Evolutionary conservation across 306 rosid genomes (phyloP).

Genomic region (Lathyrus sativus): DNA sequence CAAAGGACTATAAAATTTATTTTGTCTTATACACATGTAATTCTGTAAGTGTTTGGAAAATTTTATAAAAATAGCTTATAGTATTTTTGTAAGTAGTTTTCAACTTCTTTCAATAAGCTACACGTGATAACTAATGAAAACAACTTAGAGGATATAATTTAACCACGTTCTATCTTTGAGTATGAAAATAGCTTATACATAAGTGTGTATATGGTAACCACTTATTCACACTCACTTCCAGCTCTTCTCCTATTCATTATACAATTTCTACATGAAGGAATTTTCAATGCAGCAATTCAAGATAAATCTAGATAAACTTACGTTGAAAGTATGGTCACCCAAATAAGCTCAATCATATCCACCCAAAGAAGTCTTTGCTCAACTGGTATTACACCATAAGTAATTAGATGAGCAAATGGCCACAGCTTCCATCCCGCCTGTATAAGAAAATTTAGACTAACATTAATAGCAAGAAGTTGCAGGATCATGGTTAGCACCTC

Average conservation of each 20-base stretch:
- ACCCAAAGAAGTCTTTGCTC: slow-evolving; percentile 98
- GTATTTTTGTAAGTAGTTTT: not conserved
- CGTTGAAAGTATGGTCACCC: slow-evolving; percentile 99
- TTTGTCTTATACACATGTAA: not conserved
- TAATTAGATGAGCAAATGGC: slow-evolving; percentile 97
- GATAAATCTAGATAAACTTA: slow-evolving; percentile 40
- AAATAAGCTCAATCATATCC: slow-evolving; percentile 84
- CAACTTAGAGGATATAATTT: not conserved
- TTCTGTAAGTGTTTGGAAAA: not conserved
- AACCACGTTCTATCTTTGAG: not conserved
- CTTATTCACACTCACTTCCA: slow-evolving; percentile 1
- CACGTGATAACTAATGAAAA: not conserved
- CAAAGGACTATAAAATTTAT: slow-evolving; percentile 3
- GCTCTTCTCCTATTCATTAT: not conserved
- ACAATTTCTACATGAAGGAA: slow-evolving; percentile 22
- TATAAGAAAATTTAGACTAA: slow-evolving; percentile 32
- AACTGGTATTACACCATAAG: slow-evolving; percentile 90
- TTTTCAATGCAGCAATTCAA: slow-evolving; percentile 21
- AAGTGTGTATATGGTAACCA: not conserved
- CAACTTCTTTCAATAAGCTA: not conserved
- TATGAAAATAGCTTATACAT: not conserved
- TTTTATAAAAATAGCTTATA: not conserved
- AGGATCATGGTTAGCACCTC: slow-evolving; percentile 1
- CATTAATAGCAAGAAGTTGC: slow-evolving; percentile 36
- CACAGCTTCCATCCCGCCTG: slow-evolving; percentile 99